Evolutionary conservation across 1,284 basidiomycete genomes (phyloP).

Genomic region (Leccinum huronense): DNA sequence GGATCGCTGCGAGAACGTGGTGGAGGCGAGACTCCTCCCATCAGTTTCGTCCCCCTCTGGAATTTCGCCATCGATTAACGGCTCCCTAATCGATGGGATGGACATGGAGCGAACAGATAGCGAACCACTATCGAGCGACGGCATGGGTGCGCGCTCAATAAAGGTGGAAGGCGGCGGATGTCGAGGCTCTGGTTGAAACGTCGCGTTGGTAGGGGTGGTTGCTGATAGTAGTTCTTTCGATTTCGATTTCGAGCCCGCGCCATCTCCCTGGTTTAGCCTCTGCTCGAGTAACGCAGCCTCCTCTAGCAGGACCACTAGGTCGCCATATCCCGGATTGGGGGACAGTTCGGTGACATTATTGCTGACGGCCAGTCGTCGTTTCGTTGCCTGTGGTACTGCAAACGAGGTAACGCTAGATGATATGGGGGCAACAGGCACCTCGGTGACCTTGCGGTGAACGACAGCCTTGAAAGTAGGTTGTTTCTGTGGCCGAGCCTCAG

Average conservation of each 20-base stretch:
- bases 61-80: constrained; percentile 29
- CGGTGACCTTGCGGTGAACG: constrained; percentile 51
- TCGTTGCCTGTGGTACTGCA: constrained; percentile 19
- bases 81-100: constrained; percentile 35
- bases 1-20: constrained; percentile 34
- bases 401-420: constrained; percentile 18
- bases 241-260: constrained; percentile 24
- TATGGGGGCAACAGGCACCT: constrained; percentile 27
- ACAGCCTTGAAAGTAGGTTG: constrained; percentile 48
- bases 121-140: constrained; percentile 25
- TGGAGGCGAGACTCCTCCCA: constrained; percentile 33
- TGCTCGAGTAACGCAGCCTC: constrained; percentile 52
- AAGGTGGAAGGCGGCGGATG: constrained; percentile 24
- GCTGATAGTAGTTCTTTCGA: constrained; percentile 16
- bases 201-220: constrained; percentile 29
- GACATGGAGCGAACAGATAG: constrained; percentile 29
- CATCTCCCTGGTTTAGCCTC: constrained; percentile 44
- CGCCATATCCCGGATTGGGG: constrained; percentile 44
- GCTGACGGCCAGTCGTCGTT: constrained; percentile 28
- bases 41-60: constrained; percentile 34
- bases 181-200: constrained; percentile 26
- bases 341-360: constrained; percentile 33
- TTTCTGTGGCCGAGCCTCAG: constrained; percentile 7
- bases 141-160: constrained; percentile 16
- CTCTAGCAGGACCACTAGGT: constrained; percentile 48